These are phyloP conservation scores for Xylariaceae sp. DNA, from an alignment of 2,329 filamentous ascomycete species.

Conservation along the genomic window DNA sequence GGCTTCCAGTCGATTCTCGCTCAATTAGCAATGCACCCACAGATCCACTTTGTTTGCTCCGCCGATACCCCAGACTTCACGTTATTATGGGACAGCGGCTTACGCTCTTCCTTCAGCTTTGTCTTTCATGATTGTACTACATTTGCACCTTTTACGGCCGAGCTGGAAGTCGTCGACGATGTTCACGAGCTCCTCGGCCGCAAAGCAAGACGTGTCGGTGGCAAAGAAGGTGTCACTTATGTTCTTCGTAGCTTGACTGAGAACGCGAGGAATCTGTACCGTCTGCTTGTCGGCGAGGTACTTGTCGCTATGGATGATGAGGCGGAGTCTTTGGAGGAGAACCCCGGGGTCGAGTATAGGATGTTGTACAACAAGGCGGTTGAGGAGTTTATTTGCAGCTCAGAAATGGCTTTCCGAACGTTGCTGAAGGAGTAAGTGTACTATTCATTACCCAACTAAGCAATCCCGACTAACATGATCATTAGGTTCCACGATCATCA, in stretches of 20 bases:
- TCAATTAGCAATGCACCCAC: slow-evolving; percentile 68
- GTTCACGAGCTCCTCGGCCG: slow-evolving; percentile 84
- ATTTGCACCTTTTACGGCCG: slow-evolving; percentile 68
- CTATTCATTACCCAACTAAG: slow-evolving; percentile 19
- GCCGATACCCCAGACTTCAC: slow-evolving; percentile 85
- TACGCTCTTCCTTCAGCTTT: slow-evolving; percentile 80
- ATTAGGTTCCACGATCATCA: slow-evolving; percentile 89
- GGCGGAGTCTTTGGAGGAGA: slow-evolving; percentile 47
- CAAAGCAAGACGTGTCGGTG: slow-evolving; percentile 73
- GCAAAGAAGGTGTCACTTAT: slow-evolving; percentile 86
- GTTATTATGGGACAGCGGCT: slow-evolving; percentile 81
- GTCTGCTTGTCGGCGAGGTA: slow-evolving; percentile 79
- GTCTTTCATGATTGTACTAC: slow-evolving; percentile 94
- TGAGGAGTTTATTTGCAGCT: slow-evolving; percentile 95
- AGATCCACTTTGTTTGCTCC: slow-evolving; percentile 71
- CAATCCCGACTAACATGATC: slow-evolving; percentile 3
- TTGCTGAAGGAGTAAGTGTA: slow-evolving; percentile 77
- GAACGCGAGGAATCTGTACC: slow-evolving; percentile 85
- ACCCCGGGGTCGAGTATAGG: slow-evolving; percentile 79
- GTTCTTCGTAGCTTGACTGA: slow-evolving; percentile 87
- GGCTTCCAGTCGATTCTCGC: slow-evolving; percentile 69
- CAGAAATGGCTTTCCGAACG: slow-evolving; percentile 91
- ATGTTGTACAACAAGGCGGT: slow-evolving; percentile 92
- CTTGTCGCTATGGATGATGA: slow-evolving; percentile 65
- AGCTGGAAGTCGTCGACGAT: slow-evolving; percentile 82